Conservation (phyloP, 352 stramenopile species). For the Paralagenidium karlingii region DNA sequence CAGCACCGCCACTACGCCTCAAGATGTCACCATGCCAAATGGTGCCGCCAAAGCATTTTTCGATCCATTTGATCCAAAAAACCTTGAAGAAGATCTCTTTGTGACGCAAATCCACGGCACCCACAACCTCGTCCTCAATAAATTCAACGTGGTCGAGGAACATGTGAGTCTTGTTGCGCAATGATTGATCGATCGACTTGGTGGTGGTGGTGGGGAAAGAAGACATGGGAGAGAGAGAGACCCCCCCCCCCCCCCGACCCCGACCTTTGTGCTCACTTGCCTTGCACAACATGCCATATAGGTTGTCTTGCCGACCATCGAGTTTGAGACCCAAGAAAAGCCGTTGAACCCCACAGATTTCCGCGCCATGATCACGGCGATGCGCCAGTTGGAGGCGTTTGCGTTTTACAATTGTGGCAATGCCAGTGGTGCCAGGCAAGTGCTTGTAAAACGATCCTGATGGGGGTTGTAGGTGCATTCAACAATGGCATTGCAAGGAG, state of each 20-base stretch:
- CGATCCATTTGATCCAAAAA: conserved; percentile 61
- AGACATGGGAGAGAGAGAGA: not conserved
- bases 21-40: not conserved
- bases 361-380: conserved; percentile 60
- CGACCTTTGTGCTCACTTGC: not conserved
- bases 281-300: conserved; percentile 2
- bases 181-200: not conserved
- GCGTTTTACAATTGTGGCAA: conserved; percentile 81
- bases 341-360: conserved; percentile 33
- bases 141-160: conserved; percentile 69
- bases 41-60: conserved; percentile 17
- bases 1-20: not conserved
- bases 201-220: not conserved
- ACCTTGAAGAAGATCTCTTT: conserved; percentile 59
- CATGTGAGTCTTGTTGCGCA: conserved; percentile 29
- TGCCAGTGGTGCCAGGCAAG: conserved; percentile 59
- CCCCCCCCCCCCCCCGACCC: too few species aligned
- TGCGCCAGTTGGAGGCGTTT: conserved; percentile 54
- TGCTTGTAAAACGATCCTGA: not conserved
- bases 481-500: not conserved
- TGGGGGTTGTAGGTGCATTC: too few species aligned
- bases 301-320: conserved; percentile 55
- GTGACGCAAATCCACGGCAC: conserved; percentile 42
- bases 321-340: conserved; percentile 52
- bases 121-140: conserved; percentile 77